phyloP scores from a whole-genome alignment of 805 yeast genomes.

The Pichia cabralensis region DNA sequence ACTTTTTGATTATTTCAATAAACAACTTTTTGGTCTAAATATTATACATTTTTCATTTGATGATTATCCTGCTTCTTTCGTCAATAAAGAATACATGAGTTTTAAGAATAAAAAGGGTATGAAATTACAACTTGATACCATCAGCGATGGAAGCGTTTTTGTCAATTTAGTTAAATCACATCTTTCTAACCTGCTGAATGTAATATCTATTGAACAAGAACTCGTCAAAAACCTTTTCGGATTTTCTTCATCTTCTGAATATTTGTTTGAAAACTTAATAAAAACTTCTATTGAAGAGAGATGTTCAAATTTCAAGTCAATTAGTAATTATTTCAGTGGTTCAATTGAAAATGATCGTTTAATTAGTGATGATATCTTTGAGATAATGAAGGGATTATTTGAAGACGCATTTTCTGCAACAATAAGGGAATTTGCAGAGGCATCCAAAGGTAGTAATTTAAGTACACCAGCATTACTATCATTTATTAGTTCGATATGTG shows the following conservation, averaged over 20 bases:
- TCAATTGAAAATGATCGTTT: conserved; percentile 24
- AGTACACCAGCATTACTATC: conserved; percentile 34
- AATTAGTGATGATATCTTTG: conserved; percentile 19
- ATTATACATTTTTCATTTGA: conserved; percentile 14
- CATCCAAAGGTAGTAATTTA: conserved; percentile 29
- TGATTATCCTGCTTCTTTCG: conserved; percentile 14
- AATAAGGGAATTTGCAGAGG: conserved; percentile 25
- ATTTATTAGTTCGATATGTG: conserved; percentile 32
- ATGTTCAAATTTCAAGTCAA: conserved; percentile 11
- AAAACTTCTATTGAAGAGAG: conserved; percentile 22
- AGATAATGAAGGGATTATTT: conserved; percentile 25
- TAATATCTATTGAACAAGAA: conserved; percentile 34
- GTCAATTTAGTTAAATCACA: conserved; percentile 8
- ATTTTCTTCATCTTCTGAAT: conserved; percentile 31
- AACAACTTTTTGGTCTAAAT: conserved; percentile 1
- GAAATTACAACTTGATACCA: neutral
- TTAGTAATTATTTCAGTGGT: conserved; percentile 8
- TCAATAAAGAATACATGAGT: conserved; percentile 10
- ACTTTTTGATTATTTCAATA: conserved; percentile 12
- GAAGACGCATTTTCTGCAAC: conserved; percentile 18
- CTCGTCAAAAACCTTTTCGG: conserved; percentile 35
- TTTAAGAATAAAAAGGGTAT: neutral
- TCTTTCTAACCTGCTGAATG: conserved; percentile 8
- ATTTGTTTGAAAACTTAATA: conserved; percentile 33
- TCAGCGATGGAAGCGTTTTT: no score